phyloP scores from a whole-genome alignment of 31 red algal species.

The Asparagopsis taxiformis region DNA sequence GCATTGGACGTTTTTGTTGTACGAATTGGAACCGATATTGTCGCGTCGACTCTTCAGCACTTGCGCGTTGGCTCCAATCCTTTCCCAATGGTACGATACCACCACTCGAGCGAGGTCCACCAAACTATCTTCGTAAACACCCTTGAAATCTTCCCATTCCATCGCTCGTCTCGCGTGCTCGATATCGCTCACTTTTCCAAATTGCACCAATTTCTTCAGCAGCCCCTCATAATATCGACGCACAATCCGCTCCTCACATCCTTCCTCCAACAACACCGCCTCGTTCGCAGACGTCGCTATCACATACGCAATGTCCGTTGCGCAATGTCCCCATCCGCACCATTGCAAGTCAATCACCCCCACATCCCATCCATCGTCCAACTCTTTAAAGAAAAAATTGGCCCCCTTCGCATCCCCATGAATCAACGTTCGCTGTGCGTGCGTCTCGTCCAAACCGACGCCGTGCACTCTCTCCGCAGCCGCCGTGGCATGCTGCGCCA shows the following conservation, averaged over 20 bases:
- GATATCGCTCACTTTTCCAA: conserved; percentile 36
- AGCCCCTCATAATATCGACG: conserved; percentile 39
- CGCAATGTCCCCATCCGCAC: conserved; percentile 65
- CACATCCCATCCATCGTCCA: conserved; percentile 22
- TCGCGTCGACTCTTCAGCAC: conserved; percentile 25
- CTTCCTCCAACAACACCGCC: conserved; percentile 26
- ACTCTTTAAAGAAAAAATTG: conserved; percentile 59
- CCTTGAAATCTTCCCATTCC: conserved; percentile 12
- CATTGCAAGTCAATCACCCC: conserved; percentile 81
- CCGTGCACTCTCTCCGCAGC: conserved; percentile 54
- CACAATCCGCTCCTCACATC: conserved; percentile 4
- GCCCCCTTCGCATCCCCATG: conserved; percentile 79
- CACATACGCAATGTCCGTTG: conserved; percentile 60
- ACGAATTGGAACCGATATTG: conserved; percentile 47
- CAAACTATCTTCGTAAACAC: conserved; percentile 43
- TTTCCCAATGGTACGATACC: conserved; percentile 58
- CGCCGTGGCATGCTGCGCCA: conserved; percentile 24
- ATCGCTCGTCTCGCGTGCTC: conserved; percentile 11
- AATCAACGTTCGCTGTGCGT: conserved; percentile 35
- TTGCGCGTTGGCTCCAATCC: conserved; percentile 34
- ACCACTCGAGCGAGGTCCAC: conserved; percentile 59
- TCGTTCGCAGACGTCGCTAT: conserved; percentile 32
- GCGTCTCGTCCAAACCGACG: conserved; percentile 20
- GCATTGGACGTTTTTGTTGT: conserved; percentile 60
- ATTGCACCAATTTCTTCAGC: conserved; percentile 22